Base-by-base conservation (phyloP, 495 filamentous ascomycete genomes). In the Tuber brumale region DNA sequence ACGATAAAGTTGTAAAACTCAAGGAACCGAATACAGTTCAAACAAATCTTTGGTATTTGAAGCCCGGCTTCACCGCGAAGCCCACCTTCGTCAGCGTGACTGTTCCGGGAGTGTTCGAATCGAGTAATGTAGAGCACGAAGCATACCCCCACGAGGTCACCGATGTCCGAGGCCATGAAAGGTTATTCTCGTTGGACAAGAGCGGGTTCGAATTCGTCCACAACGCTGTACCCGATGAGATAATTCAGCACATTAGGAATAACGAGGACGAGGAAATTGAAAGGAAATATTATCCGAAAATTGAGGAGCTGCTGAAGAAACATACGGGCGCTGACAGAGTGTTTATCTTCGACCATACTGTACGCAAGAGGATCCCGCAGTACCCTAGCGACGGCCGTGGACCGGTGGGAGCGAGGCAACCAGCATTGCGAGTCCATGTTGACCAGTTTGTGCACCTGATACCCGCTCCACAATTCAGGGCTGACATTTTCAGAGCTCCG, bases 171-270 rank as follows among this genome's bases (percentile, higher is more conserved):
- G 71, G 42, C 4, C 71, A 72, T 27, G 42, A 72, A n/a, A 9
- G n/a, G 18, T 12, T 72, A n/a, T 72, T 72, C 39, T 42, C 71
- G 42, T 72, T 72, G 42, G 71, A 72, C 45, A 72, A 46, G 45
- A 72, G 42, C 27, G 71, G 71, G 18, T 45, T 72, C 45, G 71
- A 72, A 35, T 43, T 72, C 45, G 0, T 43, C 23, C 57, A 35
- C 0, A 31, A 46, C 41, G 5, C 45, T n/a, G 12, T 72, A 46
- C n/a, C 42, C 23, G 45, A 72, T 18, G 57, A 66, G 27, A 18
- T 66, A 18, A 41, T 72, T 31, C 71, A 43, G 35, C 35, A 46
- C 9, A 46, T 31, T n/a, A 35, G 39, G 42, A 41, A 31, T 31
- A 43, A n/a, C 45, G 41, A 46, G 23, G 39, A 42, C 4, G 35